Evolutionary conservation across 164 flowering plant genomes (phyloP), one percentile per base, ranked within the genome.

Genomic region (Warburgia ugandensis): DNA sequence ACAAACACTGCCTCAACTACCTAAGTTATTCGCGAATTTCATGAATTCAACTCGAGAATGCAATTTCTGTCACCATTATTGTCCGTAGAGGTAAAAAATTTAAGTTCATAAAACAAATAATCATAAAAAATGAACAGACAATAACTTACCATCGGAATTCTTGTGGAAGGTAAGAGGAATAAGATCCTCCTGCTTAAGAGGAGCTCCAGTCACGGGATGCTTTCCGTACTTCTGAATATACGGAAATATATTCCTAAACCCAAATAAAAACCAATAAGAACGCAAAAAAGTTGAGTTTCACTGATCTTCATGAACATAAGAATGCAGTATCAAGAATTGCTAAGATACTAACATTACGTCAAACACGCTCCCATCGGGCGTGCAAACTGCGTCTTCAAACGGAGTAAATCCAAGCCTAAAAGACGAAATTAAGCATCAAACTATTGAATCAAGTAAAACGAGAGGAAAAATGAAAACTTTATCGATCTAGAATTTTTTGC

Each of bases 401-500:
- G 95, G 96, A 49, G 95, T 82, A 62, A 92, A 92, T 5, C 87
- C 80, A 31, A 92, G 80, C 14, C 97, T 87, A 74, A 61, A 69
- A 42, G 36, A 41, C 4, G 3, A 47, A 31, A 49, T 29, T 8
- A n/a, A 45, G 23, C n/a, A 13, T 31, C 7, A 51, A 17, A 22
- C 27, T 7, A 19, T 20, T 29, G 20, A 39, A 47, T 14, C 6
- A 42, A 16, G 25, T 25, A 23, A 41, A 29, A 13, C 45, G 36
- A 10, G 13, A 17, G 13, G 13, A 22, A 40, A 26, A 8, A 38
- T 2, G 3, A 29, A 27, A 33, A 16, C 7, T 29, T 11, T 12
- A 26, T 20, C n/a, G n/a, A n/a, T n/a, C n/a, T 33, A 55, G 55
- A 31, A 41, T 26, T 31, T 29, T 7, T 32, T 4, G 29, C 0